Evolutionary conservation across 331 rosid species (phyloP), one percentile per base, ranked within the genome.

Genomic region (Malus hybrid): DNA sequence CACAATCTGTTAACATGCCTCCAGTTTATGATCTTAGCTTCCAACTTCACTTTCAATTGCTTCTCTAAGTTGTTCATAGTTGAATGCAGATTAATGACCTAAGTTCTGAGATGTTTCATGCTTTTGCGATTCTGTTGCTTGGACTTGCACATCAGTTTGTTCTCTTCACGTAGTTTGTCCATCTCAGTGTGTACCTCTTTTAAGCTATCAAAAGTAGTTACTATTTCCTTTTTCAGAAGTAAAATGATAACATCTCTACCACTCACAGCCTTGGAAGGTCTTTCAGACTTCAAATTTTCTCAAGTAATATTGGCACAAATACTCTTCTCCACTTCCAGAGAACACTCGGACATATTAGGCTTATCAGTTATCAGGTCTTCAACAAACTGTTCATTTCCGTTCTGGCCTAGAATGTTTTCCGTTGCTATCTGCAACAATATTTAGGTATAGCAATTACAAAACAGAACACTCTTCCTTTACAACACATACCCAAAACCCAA

Each of bases 191-290:
- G 86, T 72, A 93, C 97, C 78, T 84, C 89, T 82, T 86, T 70
- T 81, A 93, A 86, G 88, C 89, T 93, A 76, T 82, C 83, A 72
- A 93, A 88, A 69, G 98, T 92, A 80, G 87, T 80, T 82, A 84
- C 95, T 68, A 93, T 88, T 85, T 91, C 97, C 82, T 85, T 89
- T 82, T 87, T 91, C 82, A 93, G 75, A 74, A 93, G 98, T 44
- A 77, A 32, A 78, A 93, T 87, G 67, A 93, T 86, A 62, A 32
- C 77, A 78, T 91, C 97, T 81, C 84, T 86, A 76, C 85, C 83
- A 78, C 36, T 44, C 24, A 10, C 82, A 28, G 29, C 29, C 83
- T 78, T 78, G 81, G 52, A 58, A 66, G 76, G 50, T 30, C 69
- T 74, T 77, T 62, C 48, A 63, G 84, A 79, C 71, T 84, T 80